Base-by-base conservation (phyloP, 78 protist species). In the Pigoraptor vietnamica region DNA sequence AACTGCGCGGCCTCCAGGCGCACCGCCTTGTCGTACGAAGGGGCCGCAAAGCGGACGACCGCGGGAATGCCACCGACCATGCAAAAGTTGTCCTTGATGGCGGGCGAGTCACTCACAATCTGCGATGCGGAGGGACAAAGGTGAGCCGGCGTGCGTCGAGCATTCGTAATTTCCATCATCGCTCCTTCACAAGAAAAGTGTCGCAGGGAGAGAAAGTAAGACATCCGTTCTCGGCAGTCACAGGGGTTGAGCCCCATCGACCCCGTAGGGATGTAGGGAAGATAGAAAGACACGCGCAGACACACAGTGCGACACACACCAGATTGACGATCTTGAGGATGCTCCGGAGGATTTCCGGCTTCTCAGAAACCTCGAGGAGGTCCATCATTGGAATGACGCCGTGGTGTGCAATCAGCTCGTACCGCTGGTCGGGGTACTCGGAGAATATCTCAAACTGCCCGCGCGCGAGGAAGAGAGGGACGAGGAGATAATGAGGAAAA, bases 351-450 rank as follows among this genome's bases (percentile, higher is more conserved):
- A 93, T 93, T 1, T 91, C 55, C 40, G 89, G 67, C 36, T 37
- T 37, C 35, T 67, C 86, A 23, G 92, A 79, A 0, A 79, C 83
- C 35, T 95, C 95, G 55, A 97, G 94, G 94, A 96, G 39, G 39
- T 96, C 96, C 94, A 96, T 90, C 32, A 96, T 93, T n/a, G 98
- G 98, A 29, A 97, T 91, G 10, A 97, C 93, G 34, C 98, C 97
- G 90, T 96, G 97, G 89, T 96, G 91, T 37, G 95, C 35, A 89
- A 95, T 97, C 0, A 96, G 83, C 0, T 94, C 56, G 48, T 86
- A 91, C 39, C 92, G 93, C 40, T 92, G 95, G n/a, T 95, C 94
- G 23, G 97, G 96, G 25, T 95, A 79, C 25, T 90, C 95, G 67
- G 81, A 40, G 67, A 97, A 95, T 36, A 97, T 56, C 37, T 86